Evolutionary conservation across 169 alveolate species (phyloP), one percentile per base, ranked within the genome.

Genomic region (Babesia bovis): DNA sequence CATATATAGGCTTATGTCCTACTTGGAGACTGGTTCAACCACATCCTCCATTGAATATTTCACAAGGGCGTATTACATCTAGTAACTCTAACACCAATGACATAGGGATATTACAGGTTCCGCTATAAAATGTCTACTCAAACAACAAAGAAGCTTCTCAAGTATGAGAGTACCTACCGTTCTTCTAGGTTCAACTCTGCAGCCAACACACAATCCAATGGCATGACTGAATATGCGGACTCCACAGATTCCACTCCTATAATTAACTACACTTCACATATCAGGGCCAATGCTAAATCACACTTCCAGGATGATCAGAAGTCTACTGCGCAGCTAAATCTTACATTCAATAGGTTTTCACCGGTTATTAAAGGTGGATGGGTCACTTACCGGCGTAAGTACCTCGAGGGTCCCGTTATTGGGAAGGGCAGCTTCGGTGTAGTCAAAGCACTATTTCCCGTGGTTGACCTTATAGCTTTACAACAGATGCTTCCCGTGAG

Each of bases 351-450:
- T 52, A 0, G 82, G 12, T 71, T 71, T 50, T 51, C 81, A 30
- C 76, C 81, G 30, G 86, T 78, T 1, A 35, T 78, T n/a, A 78
- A 78, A 75, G 86, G 86, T 7, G 72, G 72, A 2, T 78, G 77
- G 66, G 65, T 42, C 15, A 67, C 81, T n/a, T 78, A 68, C 61
- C 25, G 83, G 45, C 47, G 77, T 17, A 78, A 78, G 75, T 78
- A 78, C 61, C 41, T 78, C 76, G 86, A 78, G 30, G 86, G 86
- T n/a, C 86, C 86, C 23, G 45, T 68, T 26, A 73, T 78, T 42
- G 86, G 86, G 26, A 28, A 73, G 30, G 86, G 86, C 10, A 67
- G 82, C 60, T 78, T 78, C 63, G 86, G 86, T 4, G 86, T 78
- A 17, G 86, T 78, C 41, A 78, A 68, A 42, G 66, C 86, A 0